These are phyloP conservation scores for Saitozyma sp. DNA, from an alignment of 768 basidiomycete species.

Conservation along the genomic window DNA sequence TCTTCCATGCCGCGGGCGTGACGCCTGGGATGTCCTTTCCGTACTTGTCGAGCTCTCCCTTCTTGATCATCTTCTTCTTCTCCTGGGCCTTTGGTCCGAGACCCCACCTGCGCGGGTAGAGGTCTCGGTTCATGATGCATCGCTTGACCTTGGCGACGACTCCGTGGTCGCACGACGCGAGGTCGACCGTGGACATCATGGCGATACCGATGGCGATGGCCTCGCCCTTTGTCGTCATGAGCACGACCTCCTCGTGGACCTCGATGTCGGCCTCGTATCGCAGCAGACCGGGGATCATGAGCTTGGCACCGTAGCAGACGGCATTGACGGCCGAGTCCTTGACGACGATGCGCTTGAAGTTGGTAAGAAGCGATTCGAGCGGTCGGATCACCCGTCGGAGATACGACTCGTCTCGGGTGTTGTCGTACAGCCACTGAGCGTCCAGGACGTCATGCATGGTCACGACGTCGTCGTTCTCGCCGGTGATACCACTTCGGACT, in stretches of 20 bases:
- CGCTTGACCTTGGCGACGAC: constrained; percentile 99
- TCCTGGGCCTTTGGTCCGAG: constrained; percentile 94
- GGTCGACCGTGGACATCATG: constrained; percentile 98
- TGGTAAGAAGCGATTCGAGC: constrained; percentile 86
- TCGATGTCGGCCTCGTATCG: constrained; percentile 93
- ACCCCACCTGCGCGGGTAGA: constrained; percentile 97
- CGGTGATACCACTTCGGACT: constrained; percentile 92
- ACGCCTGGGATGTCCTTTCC: constrained; percentile 83
- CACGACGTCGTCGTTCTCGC: constrained; percentile 96
- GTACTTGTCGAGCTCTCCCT: constrained; percentile 93
- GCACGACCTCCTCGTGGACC: constrained; percentile 89
- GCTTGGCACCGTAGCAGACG: constrained; percentile 97
- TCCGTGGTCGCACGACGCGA: constrained; percentile 96
- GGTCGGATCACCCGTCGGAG: constrained; percentile 92
- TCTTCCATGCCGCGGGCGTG: constrained; percentile 87
- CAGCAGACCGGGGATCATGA: constrained; percentile 98
- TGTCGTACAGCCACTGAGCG: constrained; percentile 98
- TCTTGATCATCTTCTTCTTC: constrained; percentile 98
- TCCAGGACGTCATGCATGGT: constrained; percentile 99
- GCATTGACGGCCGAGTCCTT: constrained; percentile 99
- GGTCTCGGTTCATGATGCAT: constrained; percentile 98
- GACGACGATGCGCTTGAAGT: constrained; percentile 98
- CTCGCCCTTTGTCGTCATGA: constrained; percentile 99
- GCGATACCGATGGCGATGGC: constrained; percentile 92
- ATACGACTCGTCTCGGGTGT: constrained; percentile 95